These are phyloP conservation scores for Laburnicola sp. DNA, from an alignment of 2,329 filamentous ascomycete genomes.

Conservation along the genomic window DNA sequence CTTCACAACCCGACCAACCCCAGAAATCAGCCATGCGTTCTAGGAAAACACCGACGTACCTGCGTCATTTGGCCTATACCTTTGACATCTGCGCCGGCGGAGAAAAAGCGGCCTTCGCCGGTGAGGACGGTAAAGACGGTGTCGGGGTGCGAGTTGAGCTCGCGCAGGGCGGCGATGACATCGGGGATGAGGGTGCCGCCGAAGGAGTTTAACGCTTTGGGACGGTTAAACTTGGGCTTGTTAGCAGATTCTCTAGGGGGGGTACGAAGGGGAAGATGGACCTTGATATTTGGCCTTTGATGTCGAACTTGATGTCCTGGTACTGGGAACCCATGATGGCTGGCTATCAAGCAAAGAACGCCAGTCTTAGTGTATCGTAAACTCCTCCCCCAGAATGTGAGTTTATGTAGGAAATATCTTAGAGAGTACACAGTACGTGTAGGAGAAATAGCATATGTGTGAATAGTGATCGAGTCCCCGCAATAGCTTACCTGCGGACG, in stretches of 20 bases:
- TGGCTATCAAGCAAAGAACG: not conserved
- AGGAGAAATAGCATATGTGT: not conserved
- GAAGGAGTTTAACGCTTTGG: constrained; percentile 54
- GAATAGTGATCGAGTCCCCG: not conserved
- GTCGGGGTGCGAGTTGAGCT: constrained; percentile 52
- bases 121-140: constrained; percentile 57
- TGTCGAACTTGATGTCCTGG: constrained; percentile 50
- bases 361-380: not conserved
- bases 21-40: not conserved
- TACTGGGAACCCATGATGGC: constrained; percentile 38
- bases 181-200: constrained; percentile 52
- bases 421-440: not conserved
- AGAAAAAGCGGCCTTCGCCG: constrained; percentile 56
- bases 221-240: constrained; percentile 50
- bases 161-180: constrained; percentile 49
- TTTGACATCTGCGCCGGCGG: constrained; percentile 54
- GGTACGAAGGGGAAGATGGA: constrained; percentile 11
- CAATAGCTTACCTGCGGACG: not conserved
- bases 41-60: constrained; percentile 14
- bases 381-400: not conserved
- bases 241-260: not conserved
- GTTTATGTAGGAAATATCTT: not conserved
- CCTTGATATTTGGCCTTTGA: constrained; percentile 53
- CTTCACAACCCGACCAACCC: not conserved
- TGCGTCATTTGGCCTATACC: constrained; percentile 22